Conservation (phyloP, 2,329 filamentous ascomycete genomes). For the Pseudogymnoascus sp. region DNA sequence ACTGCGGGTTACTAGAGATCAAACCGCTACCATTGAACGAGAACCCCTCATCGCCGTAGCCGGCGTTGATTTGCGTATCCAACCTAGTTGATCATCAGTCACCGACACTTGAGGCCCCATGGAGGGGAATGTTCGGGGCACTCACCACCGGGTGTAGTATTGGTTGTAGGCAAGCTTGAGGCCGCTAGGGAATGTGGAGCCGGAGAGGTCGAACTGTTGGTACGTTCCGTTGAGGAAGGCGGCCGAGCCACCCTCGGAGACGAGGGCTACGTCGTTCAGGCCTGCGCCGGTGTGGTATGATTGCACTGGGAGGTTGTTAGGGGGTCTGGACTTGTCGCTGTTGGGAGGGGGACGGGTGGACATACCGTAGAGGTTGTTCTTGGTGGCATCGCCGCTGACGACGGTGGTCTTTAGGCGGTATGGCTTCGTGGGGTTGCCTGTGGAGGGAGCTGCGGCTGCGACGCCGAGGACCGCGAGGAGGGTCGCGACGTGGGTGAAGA, state of each 20-base stretch:
- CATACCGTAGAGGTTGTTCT: constrained; percentile 19
- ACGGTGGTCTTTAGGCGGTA: constrained; percentile 22
- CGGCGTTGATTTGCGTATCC: constrained; percentile 14
- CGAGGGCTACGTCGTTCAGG: constrained; percentile 19
- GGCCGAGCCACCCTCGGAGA: not conserved
- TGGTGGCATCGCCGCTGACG: constrained; percentile 14
- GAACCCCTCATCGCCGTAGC: constrained; percentile 15
- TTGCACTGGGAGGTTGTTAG: constrained; percentile 1
- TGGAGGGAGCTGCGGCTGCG: not conserved
- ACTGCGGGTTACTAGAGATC: constrained; percentile 14
- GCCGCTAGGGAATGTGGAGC: constrained; percentile 15
- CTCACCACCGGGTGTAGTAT: constrained; percentile 13
- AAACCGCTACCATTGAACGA: constrained; percentile 18
- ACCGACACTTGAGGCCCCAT: no score
- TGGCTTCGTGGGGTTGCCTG: not conserved
- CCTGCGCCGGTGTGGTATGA: constrained; percentile 20
- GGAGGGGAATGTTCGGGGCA: not conserved
- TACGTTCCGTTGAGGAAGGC: constrained; percentile 20
- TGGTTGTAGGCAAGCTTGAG: not conserved
- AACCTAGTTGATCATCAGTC: not conserved
- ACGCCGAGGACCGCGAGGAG: constrained; percentile 3
- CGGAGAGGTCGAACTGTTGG: constrained; percentile 19
- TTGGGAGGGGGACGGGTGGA: not conserved
- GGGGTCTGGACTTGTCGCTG: not conserved
- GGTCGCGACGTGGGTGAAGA: not conserved